Conservation (phyloP, 1,284 basidiomycete species). For the Puccinia horiana region DNA sequence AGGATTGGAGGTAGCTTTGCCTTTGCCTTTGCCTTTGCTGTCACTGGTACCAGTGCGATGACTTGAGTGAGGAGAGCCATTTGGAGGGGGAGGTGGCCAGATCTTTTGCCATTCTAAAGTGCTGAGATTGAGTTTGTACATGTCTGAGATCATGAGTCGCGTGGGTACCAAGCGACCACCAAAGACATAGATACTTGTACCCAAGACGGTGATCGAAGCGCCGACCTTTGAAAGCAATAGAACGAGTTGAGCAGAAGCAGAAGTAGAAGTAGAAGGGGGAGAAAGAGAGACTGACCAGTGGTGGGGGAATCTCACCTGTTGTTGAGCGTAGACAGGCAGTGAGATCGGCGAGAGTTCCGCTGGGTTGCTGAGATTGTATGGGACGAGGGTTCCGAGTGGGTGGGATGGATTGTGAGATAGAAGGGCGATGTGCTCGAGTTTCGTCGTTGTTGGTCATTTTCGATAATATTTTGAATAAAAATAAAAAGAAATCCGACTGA, state of each 20-base stretch:
- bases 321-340: slow-evolving; percentile 80
- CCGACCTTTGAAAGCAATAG: slow-evolving; percentile 63
- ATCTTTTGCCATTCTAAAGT: slow-evolving; percentile 76
- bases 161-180: slow-evolving; percentile 83
- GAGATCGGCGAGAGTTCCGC: slow-evolving; percentile 68
- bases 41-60: neutral
- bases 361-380: neutral
- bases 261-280: neutral
- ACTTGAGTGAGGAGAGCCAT: neutral
- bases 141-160: slow-evolving; percentile 80
- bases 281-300: slow-evolving; percentile 65
- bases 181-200: slow-evolving; percentile 81
- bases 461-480: neutral
- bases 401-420: neutral
- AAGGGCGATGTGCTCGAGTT: neutral
- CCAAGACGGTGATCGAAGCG: slow-evolving; percentile 78
- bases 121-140: slow-evolving; percentile 80
- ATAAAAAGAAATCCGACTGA: neutral
- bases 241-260: no score
- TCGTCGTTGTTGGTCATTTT: neutral
- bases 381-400: neutral
- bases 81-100: slow-evolving; percentile 57
- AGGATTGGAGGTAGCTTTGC: neutral
- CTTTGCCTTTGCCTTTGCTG: slow-evolving; percentile 27
- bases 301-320: slow-evolving; percentile 79